A percentile compares a stretch with the other conserved stretches of the same genome.
These are phyloP conservation scores for Exophiala phaeomuriformis DNA, from an alignment of 2,329 filamentous ascomycete species.

Conservation along the genomic window DNA sequence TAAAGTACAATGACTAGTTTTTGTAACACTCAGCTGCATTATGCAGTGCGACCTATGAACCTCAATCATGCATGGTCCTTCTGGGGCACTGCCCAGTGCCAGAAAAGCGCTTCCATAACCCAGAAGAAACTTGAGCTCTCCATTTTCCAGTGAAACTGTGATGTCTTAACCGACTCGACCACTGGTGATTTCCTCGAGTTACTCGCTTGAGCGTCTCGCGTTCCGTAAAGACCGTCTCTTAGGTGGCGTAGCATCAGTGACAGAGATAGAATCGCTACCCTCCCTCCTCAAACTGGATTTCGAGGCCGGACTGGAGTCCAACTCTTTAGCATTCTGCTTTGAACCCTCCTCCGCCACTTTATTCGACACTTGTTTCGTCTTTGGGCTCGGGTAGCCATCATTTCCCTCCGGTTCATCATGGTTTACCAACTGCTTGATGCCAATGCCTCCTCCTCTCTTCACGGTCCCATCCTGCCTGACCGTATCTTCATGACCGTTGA, in stretches of 20 bases:
- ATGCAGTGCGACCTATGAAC: no score
- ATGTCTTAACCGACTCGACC: background rate
- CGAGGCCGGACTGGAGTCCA: background rate
- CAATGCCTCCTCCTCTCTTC: background rate
- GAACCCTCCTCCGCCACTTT: background rate
- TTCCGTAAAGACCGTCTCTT: constrained; percentile 15
- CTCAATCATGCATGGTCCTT: no score
- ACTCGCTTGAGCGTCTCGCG: constrained; percentile 12
- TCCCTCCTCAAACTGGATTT: constrained; percentile 9
- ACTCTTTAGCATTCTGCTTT: background rate
- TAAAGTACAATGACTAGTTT: no score
- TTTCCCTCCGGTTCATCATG: background rate
- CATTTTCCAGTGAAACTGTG: no score
- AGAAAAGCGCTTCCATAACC: no score
- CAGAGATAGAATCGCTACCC: constrained; percentile 15
- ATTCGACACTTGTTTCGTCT: constrained; percentile 1
- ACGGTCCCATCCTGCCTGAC: background rate
- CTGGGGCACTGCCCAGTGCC: no score
- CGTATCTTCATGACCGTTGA: background rate
- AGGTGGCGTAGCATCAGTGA: constrained; percentile 11
- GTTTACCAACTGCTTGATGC: background rate
- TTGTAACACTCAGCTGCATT: no score
- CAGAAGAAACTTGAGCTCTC: no score
- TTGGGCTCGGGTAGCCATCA: background rate
- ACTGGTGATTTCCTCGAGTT: background rate